Percentiles rank a stretch among this genome's conserved stretches.
Evolutionary conservation across 2,329 filamentous ascomycete species (phyloP).

Genomic region (Nemania bipapillata): DNA sequence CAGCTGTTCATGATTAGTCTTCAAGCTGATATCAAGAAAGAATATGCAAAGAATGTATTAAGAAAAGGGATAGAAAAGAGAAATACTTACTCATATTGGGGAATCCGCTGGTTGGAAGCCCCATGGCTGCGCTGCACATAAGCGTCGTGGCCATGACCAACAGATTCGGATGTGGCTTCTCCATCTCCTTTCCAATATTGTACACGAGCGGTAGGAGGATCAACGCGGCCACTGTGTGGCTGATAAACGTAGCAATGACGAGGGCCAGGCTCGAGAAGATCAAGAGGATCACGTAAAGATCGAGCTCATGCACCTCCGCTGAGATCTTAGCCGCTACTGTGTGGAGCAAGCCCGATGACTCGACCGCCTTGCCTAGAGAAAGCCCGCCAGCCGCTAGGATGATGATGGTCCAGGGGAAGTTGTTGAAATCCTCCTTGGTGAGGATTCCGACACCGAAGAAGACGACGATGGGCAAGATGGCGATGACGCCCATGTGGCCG

Average conservation of each 20-base stretch:
- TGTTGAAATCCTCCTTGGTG: slow-evolving; percentile 99
- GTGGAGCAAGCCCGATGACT: slow-evolving; percentile 89
- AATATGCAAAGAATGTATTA: background rate
- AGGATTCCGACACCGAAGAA: slow-evolving; percentile 97
- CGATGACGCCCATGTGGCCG: slow-evolving; percentile 98
- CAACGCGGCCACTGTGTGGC: slow-evolving; percentile 92
- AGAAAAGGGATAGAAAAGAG: background rate
- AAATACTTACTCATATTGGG: slow-evolving; percentile 95
- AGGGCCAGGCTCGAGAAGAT: slow-evolving; percentile 87
- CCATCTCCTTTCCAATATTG: slow-evolving; percentile 85
- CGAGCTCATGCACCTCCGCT: slow-evolving; percentile 76
- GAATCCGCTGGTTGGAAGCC: slow-evolving; percentile 92
- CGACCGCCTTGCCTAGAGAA: slow-evolving; percentile 91
- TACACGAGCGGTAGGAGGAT: slow-evolving; percentile 93
- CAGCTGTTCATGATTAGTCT: slow-evolving; percentile 59
- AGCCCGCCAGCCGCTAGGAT: slow-evolving; percentile 94
- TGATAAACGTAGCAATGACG: slow-evolving; percentile 96
- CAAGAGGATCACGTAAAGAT: slow-evolving; percentile 84
- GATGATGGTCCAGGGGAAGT: slow-evolving; percentile 99
- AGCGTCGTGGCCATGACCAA: slow-evolving; percentile 94
- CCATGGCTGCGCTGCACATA: slow-evolving; percentile 99
- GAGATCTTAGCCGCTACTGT: slow-evolving; percentile 86
- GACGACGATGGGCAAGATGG: slow-evolving; percentile 91
- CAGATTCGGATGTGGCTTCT: slow-evolving; percentile 89
- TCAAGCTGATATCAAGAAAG: background rate